Evolutionary conservation across 208 protist genomes (phyloP), one percentile per base, ranked within the genome.

Genomic region (Trypanosoma conorhini): DNA sequence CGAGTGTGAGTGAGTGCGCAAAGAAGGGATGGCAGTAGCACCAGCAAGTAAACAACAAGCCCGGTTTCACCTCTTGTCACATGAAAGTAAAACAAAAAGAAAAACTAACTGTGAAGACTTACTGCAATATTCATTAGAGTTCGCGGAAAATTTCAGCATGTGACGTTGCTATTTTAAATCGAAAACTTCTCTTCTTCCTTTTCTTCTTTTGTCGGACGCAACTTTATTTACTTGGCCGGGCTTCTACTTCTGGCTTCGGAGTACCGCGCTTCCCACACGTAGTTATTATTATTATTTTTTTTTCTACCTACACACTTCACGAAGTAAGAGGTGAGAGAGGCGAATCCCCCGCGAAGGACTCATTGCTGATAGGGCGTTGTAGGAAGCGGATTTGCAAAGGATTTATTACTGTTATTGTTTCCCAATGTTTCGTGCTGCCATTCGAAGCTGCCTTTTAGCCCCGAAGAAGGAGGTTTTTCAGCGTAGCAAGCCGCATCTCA

Each of bases 401-500:
- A 10, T 50, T 48, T 62, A 50, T 44, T 62, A 26, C 50, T 35
- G 2, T 48, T 31, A 7, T 71, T 62, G 1, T 26, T 30, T 56
- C 31, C 2, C 31, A 33, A 85, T 87, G 79, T 81, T 90, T 64
- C 83, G 83, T 69, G 62, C 60, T 57, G 62, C 74, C 26, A 59
- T 89, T 55, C 82, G 82, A 63, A 72, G 78, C 28, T 65, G 72
- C n/a, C 62, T 82, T 40, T 72, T 84, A 56, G 74, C 80, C 19
- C 70, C 83, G 21, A 86, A 85, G 74, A 94, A 97, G 80, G 92
- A 96, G 73, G 87, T 81, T n/a, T 99, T 97, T 71, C 75, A 95
- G 12, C 95, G 97, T 50, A 83, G 50, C 24, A 99, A 99, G 86
- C 98, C 98, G 31, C 99, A 99, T 74, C 75, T 99, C 30, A 99